These are phyloP conservation scores for Phaeosphaeria sp. DNA, from an alignment of 2,329 filamentous ascomycete genomes.

Conservation along the genomic window DNA sequence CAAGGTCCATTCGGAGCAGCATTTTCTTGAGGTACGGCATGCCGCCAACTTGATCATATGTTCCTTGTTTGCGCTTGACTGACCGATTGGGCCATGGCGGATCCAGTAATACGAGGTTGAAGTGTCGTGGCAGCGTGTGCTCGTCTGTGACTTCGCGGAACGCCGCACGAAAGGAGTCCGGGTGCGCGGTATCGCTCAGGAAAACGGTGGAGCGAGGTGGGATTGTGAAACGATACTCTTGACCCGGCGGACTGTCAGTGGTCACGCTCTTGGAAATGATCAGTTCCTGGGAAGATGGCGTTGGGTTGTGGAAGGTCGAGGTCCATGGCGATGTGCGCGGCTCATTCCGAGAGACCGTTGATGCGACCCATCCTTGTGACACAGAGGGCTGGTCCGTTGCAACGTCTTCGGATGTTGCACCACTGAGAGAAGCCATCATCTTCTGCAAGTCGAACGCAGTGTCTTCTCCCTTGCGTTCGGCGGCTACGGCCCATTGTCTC, in stretches of 20 bases:
- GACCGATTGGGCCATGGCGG: constrained; percentile 85
- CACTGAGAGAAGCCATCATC: constrained; percentile 45
- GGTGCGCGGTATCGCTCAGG: constrained; percentile 53
- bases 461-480: constrained; percentile 31
- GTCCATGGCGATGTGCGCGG: constrained; percentile 30
- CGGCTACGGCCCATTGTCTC: constrained; percentile 35
- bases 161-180: constrained; percentile 46
- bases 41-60: constrained; percentile 54
- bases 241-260: constrained; percentile 9
- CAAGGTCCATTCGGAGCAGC: constrained; percentile 55
- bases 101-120: constrained; percentile 75
- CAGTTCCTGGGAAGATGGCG: constrained; percentile 28
- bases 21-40: constrained; percentile 56
- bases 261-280: constrained; percentile 23
- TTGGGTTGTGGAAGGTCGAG: constrained; percentile 40
- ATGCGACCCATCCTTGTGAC: constrained; percentile 27
- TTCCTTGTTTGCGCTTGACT: constrained; percentile 64
- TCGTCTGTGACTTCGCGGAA: constrained; percentile 46
- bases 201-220: constrained; percentile 60
- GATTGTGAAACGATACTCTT: constrained; percentile 49
- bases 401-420: constrained; percentile 27
- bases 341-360: constrained; percentile 10
- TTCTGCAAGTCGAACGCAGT: constrained; percentile 38
- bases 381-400: constrained; percentile 18
- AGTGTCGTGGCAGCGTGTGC: constrained; percentile 56